These are phyloP conservation scores for Magnusiomyces clavatus DNA, from an alignment of 1,139 yeast genomes.

Conservation along the genomic window DNA sequence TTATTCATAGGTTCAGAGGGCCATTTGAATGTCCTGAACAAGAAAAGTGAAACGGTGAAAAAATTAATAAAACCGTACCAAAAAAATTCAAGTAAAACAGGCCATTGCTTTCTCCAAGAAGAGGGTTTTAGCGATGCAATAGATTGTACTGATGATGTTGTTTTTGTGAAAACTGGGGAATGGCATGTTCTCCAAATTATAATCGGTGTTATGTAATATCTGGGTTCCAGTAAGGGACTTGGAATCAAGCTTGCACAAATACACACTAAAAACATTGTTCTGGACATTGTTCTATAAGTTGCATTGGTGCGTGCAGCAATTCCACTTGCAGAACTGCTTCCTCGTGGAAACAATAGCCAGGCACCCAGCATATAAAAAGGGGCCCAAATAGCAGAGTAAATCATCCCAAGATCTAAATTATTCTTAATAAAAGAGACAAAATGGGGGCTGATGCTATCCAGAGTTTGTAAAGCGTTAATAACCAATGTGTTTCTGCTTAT, in stretches of 20 bases:
- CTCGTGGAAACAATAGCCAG: conserved; percentile 7
- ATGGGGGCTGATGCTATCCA: neutral
- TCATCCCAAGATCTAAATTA: neutral
- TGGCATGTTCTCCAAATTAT: conserved; percentile 44
- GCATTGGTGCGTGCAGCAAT: neutral
- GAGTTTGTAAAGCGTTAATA: neutral
- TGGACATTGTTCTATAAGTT: neutral
- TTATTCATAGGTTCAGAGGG: conserved; percentile 43
- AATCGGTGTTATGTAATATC: conserved; percentile 81
- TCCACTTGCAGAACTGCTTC: neutral
- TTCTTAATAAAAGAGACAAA: neutral
- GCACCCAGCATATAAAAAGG: conserved; percentile 7
- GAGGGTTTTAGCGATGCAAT: conserved; percentile 29
- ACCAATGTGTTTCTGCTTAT: neutral
- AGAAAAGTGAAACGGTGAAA: conserved; percentile 47
- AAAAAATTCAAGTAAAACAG: conserved; percentile 40
- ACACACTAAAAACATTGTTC: conserved; percentile 29
- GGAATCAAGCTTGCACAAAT: conserved; percentile 62
- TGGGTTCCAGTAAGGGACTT: conserved; percentile 87
- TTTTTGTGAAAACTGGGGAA: conserved; percentile 32
- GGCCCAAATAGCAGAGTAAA: conserved; percentile 4
- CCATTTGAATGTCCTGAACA: conserved; percentile 64
- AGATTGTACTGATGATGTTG: neutral
- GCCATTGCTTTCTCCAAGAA: neutral
- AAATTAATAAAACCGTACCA: conserved; percentile 56